Evolutionary conservation across 441 rosid genomes (phyloP), one percentile per base, ranked within the genome.

Genomic region (California macrophylla): DNA sequence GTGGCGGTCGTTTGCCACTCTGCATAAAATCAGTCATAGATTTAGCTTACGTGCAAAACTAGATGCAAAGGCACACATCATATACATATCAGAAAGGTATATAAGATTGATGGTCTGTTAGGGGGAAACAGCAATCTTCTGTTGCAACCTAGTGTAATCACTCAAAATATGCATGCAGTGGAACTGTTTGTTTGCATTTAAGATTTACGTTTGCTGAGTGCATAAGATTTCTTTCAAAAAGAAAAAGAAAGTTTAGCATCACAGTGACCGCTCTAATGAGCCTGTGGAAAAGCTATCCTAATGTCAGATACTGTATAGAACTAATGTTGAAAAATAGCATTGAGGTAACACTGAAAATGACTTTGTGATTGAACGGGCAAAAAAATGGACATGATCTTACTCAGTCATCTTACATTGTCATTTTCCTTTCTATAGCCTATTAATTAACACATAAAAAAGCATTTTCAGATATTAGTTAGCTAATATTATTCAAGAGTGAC

Each of bases 1-100:
- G 77, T 28, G 47, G 76, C 0, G 99, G 96, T 54, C 93, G 86
- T 76, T 85, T 77, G 3, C 97, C 96, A 60, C 66, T 79, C 99
- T 94, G 89, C 70, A 47, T 66, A 54, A 21, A 66, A 6, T 71
- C 30, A 67, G 42, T 29, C 69, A 69, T 30, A 42, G 40, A 24
- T 63, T 23, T 40, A 74, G 47, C 40, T 21, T 16, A 10, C 30
- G 23, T 28, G 26, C 13, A 16, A 16, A 26, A n/a, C 32, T 30
- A 20, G 8, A 38, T 6, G 13, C 32, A 47, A 47, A 69, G 64
- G 71, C 54, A 67, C 13, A 71, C 56, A 47, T 38, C 45, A 38
- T 38, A 38, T 38, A 8, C 7, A 38, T 38, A 38, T 38, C 12
- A 38, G 0, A 3, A 6, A 1, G 7, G 13, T 6, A 10, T 38